Evolutionary conservation across 31 red algal species (phyloP), one percentile per base, ranked within the genome.

Genomic region (Bonnemaisonia californica): DNA sequence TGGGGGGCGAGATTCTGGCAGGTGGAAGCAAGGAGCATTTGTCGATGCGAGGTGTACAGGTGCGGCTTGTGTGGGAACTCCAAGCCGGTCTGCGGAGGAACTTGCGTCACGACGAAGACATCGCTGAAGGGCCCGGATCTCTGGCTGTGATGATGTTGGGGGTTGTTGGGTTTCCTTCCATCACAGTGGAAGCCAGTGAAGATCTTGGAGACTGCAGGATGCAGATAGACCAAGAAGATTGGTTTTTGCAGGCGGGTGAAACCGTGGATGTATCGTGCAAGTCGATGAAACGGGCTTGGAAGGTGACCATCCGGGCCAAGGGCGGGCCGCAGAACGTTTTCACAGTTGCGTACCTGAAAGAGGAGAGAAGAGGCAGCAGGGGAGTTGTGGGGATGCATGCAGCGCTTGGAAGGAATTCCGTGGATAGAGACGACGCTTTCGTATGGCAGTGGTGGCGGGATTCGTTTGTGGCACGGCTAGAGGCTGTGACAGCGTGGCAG

Each of bases 391-490:
- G 26, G 33, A 62, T 62, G 36, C 41, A 47, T 45, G 61, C 77
- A 21, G 9, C 41, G 4, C 38, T 80, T 26, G 77, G 37, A 80
- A 80, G 77, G 40, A 42, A 66, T 29, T 37, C 65, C 24, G 40
- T 2, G 24, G 56, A 19, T 54, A 32, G 31, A 19, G 77, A 80
- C 54, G 16, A 18, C 3, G 29, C 22, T 27, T 80, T 80, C 68
- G 41, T 42, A 69, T 80, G 77, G 77, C 61, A 66, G 56, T 57
- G 77, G 36, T 80, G 77, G 77, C 8, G 77, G 35, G 77, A 80
- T 69, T 26, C 77, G 0, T 80, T 80, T 61, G 41, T 40, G 2
- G 77, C 40, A 29, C 41, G 77, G 39, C 61, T 80, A 9, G 31
- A 54, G 35, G 77, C 40, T 2, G 34, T 32, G 41, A 29, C 58